Conservation (phyloP, 176 grass and related monocot species). For the Puya raimondii region DNA sequence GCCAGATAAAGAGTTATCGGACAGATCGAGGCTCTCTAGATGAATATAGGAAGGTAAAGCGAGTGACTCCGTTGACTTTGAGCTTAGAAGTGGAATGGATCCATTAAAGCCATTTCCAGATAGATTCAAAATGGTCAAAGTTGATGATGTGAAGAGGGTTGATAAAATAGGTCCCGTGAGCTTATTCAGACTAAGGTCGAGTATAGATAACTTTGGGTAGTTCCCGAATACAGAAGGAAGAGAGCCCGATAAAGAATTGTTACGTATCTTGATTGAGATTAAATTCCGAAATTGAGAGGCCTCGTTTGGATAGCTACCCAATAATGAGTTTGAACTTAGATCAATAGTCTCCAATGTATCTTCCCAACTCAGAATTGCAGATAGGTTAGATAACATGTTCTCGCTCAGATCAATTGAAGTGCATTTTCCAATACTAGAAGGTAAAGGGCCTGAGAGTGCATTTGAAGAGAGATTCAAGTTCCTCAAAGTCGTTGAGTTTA, state of each 20-base stretch:
- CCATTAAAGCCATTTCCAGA: constrained; percentile 80
- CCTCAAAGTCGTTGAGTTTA: constrained; percentile 86
- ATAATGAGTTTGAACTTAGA: constrained; percentile 79
- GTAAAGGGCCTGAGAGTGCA: constrained; percentile 65
- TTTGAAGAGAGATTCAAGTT: constrained; percentile 86
- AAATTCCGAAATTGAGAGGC: constrained; percentile 68
- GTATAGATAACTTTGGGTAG: constrained; percentile 62
- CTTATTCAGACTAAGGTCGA: constrained; percentile 80
- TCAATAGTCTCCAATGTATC: constrained; percentile 59
- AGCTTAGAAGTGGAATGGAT: constrained; percentile 60
- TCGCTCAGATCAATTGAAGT: constrained; percentile 68
- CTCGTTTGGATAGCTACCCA: constrained; percentile 70
- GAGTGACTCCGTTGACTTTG: constrained; percentile 63
- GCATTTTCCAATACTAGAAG: constrained; percentile 40
- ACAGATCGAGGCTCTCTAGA: constrained; percentile 76
- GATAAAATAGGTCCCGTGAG: constrained; percentile 66
- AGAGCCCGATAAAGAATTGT: constrained; percentile 64
- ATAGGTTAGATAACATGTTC: constrained; percentile 56
- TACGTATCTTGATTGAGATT: constrained; percentile 55
- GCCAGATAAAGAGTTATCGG: constrained; percentile 64
- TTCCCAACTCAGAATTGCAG: constrained; percentile 62
- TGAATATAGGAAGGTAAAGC: constrained; percentile 42
- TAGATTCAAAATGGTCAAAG: constrained; percentile 64
- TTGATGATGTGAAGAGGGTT: constrained; percentile 47
- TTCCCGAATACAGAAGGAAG: constrained; percentile 69